Evolutionary conservation across 106 monocot genomes (phyloP).

Genomic region (Acanthochlamys bracteata): DNA sequence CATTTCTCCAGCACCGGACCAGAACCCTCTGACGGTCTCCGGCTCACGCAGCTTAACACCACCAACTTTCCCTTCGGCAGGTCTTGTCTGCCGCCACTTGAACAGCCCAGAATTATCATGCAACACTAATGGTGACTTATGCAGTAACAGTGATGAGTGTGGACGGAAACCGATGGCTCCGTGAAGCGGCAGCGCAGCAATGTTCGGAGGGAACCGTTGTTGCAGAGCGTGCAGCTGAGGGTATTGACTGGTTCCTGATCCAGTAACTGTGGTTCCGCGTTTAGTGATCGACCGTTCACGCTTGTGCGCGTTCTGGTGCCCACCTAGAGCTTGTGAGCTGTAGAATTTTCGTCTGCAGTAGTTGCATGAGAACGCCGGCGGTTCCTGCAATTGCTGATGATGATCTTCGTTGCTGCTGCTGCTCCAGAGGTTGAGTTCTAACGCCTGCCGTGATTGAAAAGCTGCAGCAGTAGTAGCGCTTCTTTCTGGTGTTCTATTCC

Average conservation of each 20-base stretch:
- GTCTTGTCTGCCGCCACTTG: not conserved
- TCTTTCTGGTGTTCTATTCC: not conserved
- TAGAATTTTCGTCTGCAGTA: conserved; percentile 1
- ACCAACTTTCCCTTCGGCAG: not conserved
- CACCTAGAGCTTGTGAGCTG: conserved; percentile 3
- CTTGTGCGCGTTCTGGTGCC: conserved; percentile 3
- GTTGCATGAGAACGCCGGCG: conserved; percentile 3
- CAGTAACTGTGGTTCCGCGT: not conserved
- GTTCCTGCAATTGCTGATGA: not conserved
- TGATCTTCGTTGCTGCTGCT: not conserved
- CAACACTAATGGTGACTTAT: not conserved
- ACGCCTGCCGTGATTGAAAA: not conserved
- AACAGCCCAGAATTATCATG: not conserved
- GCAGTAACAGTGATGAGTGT: not conserved
- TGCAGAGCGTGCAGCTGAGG: not conserved
- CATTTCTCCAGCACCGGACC: not conserved
- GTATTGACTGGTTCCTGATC: not conserved
- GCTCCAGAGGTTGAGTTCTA: not conserved
- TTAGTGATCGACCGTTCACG: not conserved
- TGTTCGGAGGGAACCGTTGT: not conserved
- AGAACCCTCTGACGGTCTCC: not conserved
- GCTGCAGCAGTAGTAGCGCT: not conserved
- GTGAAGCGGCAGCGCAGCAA: not conserved
- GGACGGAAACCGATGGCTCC: not conserved
- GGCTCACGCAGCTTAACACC: not conserved